Base-by-base conservation (phyloP, 1,284 basidiomycete genomes). In the Moesziomyces antarcticus region DNA sequence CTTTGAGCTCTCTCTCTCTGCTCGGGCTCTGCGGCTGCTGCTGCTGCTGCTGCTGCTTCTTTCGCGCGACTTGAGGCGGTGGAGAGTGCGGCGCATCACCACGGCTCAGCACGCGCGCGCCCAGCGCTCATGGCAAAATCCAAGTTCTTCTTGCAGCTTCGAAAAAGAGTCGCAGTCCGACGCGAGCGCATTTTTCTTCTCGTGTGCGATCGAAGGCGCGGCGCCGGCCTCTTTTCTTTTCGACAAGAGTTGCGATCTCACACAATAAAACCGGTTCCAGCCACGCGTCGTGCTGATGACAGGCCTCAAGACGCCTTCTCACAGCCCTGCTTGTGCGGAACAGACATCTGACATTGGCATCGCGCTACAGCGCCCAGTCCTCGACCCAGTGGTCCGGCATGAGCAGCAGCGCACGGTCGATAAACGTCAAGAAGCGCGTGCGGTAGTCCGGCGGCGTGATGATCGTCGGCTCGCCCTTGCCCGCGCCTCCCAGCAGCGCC, bases 401-500 rank as follows among this genome's bases (percentile, higher is more conserved):
- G 41, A 77, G 50, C 48, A 84, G 55, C 49, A 82, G 61, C 43
- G 68, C 63, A 37, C 68, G 66, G 47, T 82, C 82, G 27, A 84
- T 70, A 57, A 83, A 84, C n/a, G 76, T 70, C 48, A 82, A 51
- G 70, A 84, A 84, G 21, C 82, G 71, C 42, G 63, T 75, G 35
- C 80, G 72, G 64, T 84, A 84, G 59, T 82, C 81, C 40, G 73
- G 73, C 41, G 82, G 82, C 25, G 79, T 81, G 37, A 84, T 82
- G 59, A 82, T 77, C 25, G 81, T 83, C 24, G 81, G 81, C 52
- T 78, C 78, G 49, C 79, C 81, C 50, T 78, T 78, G 21, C 80
- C 78, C n/a, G 64, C 90, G 53, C 87, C 87, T 56, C 93, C 93
- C 20, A 97, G 87, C 85, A 95, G 93, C 0, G 92, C 88, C 2